A percentile compares a stretch with the other conserved stretches of the same genome.
Conservation (phyloP, 768 basidiomycete species). For the Butyriboletus loyo region DNA sequence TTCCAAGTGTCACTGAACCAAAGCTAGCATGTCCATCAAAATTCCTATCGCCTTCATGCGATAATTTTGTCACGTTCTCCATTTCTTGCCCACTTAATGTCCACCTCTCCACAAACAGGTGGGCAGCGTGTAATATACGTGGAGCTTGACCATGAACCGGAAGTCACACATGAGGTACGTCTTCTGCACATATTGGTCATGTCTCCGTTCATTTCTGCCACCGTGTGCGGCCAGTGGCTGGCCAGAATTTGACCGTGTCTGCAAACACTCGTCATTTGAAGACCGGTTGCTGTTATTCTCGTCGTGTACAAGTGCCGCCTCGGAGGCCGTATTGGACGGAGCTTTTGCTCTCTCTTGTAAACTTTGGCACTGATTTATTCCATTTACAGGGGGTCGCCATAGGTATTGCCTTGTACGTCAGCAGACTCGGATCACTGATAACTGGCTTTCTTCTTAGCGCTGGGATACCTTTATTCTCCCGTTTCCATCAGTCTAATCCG, state of each 20-base stretch:
- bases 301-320: conserved; percentile 13
- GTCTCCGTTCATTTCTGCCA: conserved; percentile 31
- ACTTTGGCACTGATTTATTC: conserved; percentile 18
- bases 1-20: conserved; percentile 9
- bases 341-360: conserved; percentile 6
- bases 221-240: conserved; percentile 22
- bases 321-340: conserved; percentile 23
- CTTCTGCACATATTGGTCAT: conserved; percentile 15
- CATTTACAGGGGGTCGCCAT: conserved; percentile 65
- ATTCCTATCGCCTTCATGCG: conserved; percentile 73
- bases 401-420: conserved; percentile 40
- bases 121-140: conserved; percentile 72
- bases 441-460: conserved; percentile 42
- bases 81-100: conserved; percentile 85
- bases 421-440: conserved; percentile 16
- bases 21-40: conserved; percentile 68
- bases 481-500: conserved; percentile 65
- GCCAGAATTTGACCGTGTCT: conserved; percentile 17
- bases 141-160: conserved; percentile 72
- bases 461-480: conserved; percentile 79
- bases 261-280: conserved; percentile 15
- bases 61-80: conserved; percentile 88
- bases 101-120: conserved; percentile 65
- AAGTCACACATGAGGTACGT: conserved; percentile 81
- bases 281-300: conserved; percentile 13